Conservation (phyloP, 164 flowering plant genomes). For the Annona cherimola region DNA sequence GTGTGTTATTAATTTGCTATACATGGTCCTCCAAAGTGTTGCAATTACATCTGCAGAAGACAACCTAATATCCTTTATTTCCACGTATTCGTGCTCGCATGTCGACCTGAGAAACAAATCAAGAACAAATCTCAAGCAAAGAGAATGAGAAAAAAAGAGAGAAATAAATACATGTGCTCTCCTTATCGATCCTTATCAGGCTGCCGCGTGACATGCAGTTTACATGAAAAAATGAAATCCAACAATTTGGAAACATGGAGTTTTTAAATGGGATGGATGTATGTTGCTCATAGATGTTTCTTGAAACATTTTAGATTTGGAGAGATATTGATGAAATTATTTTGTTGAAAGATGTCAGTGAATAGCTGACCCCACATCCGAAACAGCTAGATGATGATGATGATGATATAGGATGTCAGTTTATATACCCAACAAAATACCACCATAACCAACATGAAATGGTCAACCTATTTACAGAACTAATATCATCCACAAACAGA, state of each 20-base stretch:
- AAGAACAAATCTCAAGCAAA: background rate
- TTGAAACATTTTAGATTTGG: too few species aligned
- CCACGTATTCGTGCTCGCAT: conserved; percentile 33
- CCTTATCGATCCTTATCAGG: background rate
- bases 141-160: background rate
- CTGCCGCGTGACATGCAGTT: background rate
- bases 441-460: too few species aligned
- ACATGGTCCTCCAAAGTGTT: background rate
- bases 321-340: too few species aligned
- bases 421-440: too few species aligned
- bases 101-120: conserved; percentile 21
- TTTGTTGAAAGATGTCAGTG: too few species aligned
- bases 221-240: background rate
- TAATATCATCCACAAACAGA: too few species aligned
- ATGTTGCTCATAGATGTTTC: too few species aligned
- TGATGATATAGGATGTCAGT: too few species aligned
- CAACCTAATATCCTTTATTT: conserved; percentile 26
- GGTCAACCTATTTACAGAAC: too few species aligned
- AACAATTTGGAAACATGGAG: background rate
- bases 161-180: background rate
- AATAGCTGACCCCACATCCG: too few species aligned
- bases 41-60: background rate
- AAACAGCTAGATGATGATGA: too few species aligned
- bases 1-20: background rate
- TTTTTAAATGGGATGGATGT: too few species aligned